Base-by-base conservation (phyloP, 345 rosid genomes). In the Punica granatum region DNA sequence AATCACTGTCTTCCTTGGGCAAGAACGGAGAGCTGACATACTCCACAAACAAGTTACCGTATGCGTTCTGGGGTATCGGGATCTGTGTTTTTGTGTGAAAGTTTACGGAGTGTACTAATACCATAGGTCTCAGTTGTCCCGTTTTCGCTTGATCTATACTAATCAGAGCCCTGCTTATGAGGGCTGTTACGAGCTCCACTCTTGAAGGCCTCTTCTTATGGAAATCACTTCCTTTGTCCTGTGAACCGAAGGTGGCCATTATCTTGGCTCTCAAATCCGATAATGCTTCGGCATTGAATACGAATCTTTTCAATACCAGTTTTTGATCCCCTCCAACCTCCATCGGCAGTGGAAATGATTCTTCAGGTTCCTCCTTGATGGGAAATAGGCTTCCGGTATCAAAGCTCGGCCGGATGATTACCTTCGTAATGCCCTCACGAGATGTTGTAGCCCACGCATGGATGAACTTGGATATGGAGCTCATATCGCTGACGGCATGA, bases 371-470 rank as follows among this genome's bases (percentile, higher is more conserved):
- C 10, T 48, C 35, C 31, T 53, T 46, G 12, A 46, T 48, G 14
- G 64, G 64, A 14, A 67, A 30, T 33, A 56, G 23, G 16, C 34
- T 18, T 28, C 49, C 36, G 14, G 56, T 8, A 42, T 67, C 70
- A 15, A 56, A 67, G 33, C 25, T 23, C 4, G 54, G 70, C 7
- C 21, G 48, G 12, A 4, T 28, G 9, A 7, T 37, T 0, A 31
- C 70, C 3, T 21, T 39, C 16, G 58, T 9, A 36, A 33, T 15
- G 23, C 77, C 72, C 1, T 43, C 44, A 44, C 62, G 70, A 34
- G 46, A 67, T 43, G 54, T 46, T 1, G 63, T 54, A 30, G 70
- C 70, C 70, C 70, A 67, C 0, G n/a, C 34, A 32, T 54, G 54
- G 31, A 67, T 25, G 63, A 67, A 67, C 25, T 25, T 33, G 7